These are phyloP conservation scores for Plectranthus barbatus DNA, from an alignment of 257 asterid genomes.

Conservation along the genomic window DNA sequence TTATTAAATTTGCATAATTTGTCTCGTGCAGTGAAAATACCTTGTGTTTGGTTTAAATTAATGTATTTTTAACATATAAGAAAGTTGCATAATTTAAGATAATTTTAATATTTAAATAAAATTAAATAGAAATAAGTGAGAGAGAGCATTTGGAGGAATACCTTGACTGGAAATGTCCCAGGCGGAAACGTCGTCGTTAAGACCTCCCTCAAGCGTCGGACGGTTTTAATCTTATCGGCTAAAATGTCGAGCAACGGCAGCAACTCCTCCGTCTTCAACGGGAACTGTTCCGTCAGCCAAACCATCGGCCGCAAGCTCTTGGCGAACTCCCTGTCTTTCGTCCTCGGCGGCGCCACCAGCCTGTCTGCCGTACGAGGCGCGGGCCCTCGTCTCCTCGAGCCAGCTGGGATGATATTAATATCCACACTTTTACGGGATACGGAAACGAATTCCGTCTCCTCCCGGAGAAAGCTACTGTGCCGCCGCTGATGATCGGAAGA, in stretches of 20 bases:
- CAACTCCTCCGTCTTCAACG: constrained; percentile 78
- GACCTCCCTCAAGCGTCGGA: constrained; percentile 81
- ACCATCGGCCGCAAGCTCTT: constrained; percentile 64
- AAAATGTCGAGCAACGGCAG: constrained; percentile 81
- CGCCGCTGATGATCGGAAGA: constrained; percentile 28
- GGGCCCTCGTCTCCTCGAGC: constrained; percentile 33
- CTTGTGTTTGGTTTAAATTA: too few relatives aligned
- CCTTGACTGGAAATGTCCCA: constrained; percentile 91
- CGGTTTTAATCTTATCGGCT: constrained; percentile 76
- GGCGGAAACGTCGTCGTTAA: constrained; percentile 68
- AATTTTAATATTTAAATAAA: too few relatives aligned
- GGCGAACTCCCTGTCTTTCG: constrained; percentile 67
- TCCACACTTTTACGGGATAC: constrained; percentile 88
- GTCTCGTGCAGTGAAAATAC: too few relatives aligned
- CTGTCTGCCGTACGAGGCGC: constrained; percentile 23
- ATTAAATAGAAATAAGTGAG: too few relatives aligned
- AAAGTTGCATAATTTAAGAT: too few relatives aligned
- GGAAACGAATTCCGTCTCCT: constrained; percentile 64
- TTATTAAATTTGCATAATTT: too few relatives aligned
- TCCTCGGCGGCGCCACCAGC: constrained; percentile 59
- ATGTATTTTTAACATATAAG: too few relatives aligned
- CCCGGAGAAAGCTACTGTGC: constrained; percentile 81
- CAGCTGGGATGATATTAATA: constrained; percentile 63
- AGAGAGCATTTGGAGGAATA: too few relatives aligned
- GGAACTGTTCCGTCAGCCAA: constrained; percentile 90